Evolutionary conservation across 495 filamentous ascomycete genomes (phyloP), one percentile per base, ranked within the genome.

Genomic region (Tuber microsphaerosporum): DNA sequence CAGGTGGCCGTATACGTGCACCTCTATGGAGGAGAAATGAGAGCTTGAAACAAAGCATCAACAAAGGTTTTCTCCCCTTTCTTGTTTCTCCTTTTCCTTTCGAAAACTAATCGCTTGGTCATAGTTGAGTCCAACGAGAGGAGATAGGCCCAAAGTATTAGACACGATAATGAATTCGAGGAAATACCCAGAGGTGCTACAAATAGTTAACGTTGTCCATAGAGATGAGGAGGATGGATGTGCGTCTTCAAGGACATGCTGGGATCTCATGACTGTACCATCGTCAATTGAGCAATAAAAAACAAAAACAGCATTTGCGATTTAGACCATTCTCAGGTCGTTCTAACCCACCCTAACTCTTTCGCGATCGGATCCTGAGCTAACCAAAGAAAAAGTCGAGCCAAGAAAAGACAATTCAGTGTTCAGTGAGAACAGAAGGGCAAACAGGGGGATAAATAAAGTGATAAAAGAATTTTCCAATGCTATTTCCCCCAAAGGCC

Each of bases 401-500:
- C 26, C 14, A 65, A 19, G 56, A 17, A 65, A 65, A 34, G 56
- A 34, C 14, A 17, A 10, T 19, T 34, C 56, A 61, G 16, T 34
- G 16, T 14, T 31, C 3, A 65, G 56, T 26, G 26, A 26, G n/a
- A 31, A 16, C n/a, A 61, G 12, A 34, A 65, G n/a, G 56, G 26
- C n/a, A 34, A 65, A 65, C 5, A 37, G 12, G 26, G 56, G 26
- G 26, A 65, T 34, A 65, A 65, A 65, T 26, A 65, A 65, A 19
- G 56, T 16, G 26, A 17, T 31, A 34, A 65, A 17, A 65, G 1
- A 31, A 19, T 26, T n/a, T 69, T 26, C 26, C 12, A 7, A n/a
- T 1, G 4, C 51, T 65, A 51, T 41, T 51, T 70, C 37, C 74
- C 79, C 79, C 74, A 77, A 73, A 82, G 43, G 0, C 72, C 80